Evolutionary conservation across 208 protist species (phyloP).

Genomic region (Cochliopodium minus): DNA sequence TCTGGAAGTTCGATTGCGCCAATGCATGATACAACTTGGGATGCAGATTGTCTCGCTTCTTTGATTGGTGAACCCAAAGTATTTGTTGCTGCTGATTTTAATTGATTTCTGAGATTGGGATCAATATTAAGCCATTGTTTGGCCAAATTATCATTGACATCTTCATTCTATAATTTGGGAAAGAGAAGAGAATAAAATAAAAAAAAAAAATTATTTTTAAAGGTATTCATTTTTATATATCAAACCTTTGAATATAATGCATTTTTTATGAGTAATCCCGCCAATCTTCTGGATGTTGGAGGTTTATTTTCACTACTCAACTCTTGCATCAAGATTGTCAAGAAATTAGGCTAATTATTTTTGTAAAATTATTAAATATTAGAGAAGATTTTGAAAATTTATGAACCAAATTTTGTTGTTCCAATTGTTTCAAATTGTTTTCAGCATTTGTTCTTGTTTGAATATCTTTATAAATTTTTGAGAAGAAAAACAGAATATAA

Average conservation of each 20-base stretch:
- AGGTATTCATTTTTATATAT: constrained; percentile 38
- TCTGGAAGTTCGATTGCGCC: constrained; percentile 77
- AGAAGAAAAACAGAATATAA: too few relatives aligned
- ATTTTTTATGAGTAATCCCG: constrained; percentile 80
- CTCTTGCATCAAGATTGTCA: constrained; percentile 56
- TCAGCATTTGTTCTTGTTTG: too few relatives aligned
- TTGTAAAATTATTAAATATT: too few relatives aligned
- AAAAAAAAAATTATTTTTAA: constrained; percentile 9
- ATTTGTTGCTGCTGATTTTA: constrained; percentile 50
- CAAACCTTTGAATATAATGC: constrained; percentile 57
- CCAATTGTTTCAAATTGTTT: too few relatives aligned
- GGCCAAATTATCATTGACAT: constrained; percentile 31
- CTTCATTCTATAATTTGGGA: constrained; percentile 20
- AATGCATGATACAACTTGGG: constrained; percentile 77
- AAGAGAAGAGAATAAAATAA: constrained; percentile 19
- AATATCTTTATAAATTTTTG: too few relatives aligned
- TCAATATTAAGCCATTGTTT: constrained; percentile 43
- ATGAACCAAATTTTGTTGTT: too few relatives aligned
- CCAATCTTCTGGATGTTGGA: constrained; percentile 52
- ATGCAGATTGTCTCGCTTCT: constrained; percentile 64
- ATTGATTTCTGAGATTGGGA: constrained; percentile 30
- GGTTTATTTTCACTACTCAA: constrained; percentile 67
- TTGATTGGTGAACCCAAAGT: constrained; percentile 47
- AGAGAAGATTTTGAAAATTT: too few relatives aligned
- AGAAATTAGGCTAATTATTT: constrained; percentile 49